Evolutionary conservation across 2,329 filamentous ascomycete genomes (phyloP).

Genomic region (Fusarium nanum): DNA sequence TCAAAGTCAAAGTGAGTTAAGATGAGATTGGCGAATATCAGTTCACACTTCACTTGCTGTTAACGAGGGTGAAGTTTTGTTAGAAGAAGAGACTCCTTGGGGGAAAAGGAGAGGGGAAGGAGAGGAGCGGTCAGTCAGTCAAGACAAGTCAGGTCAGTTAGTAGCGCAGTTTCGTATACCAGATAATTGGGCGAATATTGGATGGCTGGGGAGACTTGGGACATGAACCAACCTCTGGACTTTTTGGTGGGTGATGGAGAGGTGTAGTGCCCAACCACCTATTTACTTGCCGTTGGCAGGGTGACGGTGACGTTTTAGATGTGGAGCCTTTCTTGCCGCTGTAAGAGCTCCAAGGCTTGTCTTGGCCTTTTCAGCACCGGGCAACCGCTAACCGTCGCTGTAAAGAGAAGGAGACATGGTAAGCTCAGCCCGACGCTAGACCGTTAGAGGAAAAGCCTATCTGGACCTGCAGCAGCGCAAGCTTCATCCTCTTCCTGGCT

Average conservation of each 20-base stretch:
- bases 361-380: slow-evolving; percentile 29
- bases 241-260: slow-evolving; percentile 40
- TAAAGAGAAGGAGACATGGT: slow-evolving; percentile 20
- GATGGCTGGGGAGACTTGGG: slow-evolving; percentile 44
- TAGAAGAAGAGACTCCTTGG: slow-evolving; percentile 29
- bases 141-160: slow-evolving; percentile 13
- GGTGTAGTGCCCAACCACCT: slow-evolving; percentile 42
- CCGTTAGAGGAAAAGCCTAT: slow-evolving; percentile 17
- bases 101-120: slow-evolving; percentile 29
- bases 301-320: slow-evolving; percentile 41
- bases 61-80: slow-evolving; percentile 41
- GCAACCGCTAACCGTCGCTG: slow-evolving; percentile 39
- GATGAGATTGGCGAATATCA: slow-evolving; percentile 30
- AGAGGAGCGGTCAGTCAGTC: slow-evolving; percentile 37
- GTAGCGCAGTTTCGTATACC: slow-evolving; percentile 33
- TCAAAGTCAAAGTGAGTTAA: slow-evolving; percentile 13
- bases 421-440: neutral
- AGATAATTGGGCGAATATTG: slow-evolving; percentile 39
- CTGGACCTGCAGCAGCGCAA: slow-evolving; percentile 37
- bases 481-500: slow-evolving; percentile 26
- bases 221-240: slow-evolving; percentile 41
- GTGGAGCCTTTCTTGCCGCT: slow-evolving; percentile 20
- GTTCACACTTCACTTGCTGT: slow-evolving; percentile 43
- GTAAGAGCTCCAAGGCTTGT: neutral
- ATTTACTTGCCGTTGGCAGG: slow-evolving; percentile 45